phyloP scores from a whole-genome alignment of 2,329 filamentous ascomycete species.

The Diaporthe longicolla region DNA sequence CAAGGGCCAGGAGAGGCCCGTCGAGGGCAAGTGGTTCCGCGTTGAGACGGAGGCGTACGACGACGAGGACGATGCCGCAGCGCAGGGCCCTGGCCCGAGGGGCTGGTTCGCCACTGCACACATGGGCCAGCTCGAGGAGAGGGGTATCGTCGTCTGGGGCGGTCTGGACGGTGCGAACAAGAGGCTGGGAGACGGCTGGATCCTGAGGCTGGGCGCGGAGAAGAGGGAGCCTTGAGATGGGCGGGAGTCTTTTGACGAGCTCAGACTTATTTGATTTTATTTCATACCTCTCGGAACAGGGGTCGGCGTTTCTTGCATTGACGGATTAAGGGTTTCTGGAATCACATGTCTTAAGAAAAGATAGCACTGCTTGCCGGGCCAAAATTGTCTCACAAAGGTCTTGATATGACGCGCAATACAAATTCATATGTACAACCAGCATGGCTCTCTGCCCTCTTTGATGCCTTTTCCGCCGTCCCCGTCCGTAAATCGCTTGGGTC shows the following conservation, averaged over 20 bases:
- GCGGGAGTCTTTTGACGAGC: background rate
- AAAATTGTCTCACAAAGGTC: conserved; percentile 32
- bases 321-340: background rate
- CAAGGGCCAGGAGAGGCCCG: conserved; percentile 54
- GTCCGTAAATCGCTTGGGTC: background rate
- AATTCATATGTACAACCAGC: conserved; percentile 43
- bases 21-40: conserved; percentile 71
- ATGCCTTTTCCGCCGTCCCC: conserved; percentile 10
- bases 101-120: conserved; percentile 71
- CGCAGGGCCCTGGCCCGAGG: conserved; percentile 64
- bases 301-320: conserved; percentile 29
- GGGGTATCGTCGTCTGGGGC: conserved; percentile 72
- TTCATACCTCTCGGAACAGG: conserved; percentile 12
- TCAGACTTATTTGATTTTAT: background rate
- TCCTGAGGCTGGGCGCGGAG: conserved; percentile 65
- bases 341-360: background rate
- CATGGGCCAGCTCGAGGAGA: conserved; percentile 72
- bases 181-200: conserved; percentile 74
- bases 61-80: conserved; percentile 61
- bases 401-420: conserved; percentile 26
- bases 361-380: conserved; percentile 18
- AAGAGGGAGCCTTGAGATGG: conserved; percentile 39
- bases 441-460: conserved; percentile 27
- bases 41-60: conserved; percentile 65
- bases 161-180: conserved; percentile 67